Evolutionary conservation across 192 early-diverging fungal genomes (phyloP).

Genomic region (Mortierella alpina): DNA sequence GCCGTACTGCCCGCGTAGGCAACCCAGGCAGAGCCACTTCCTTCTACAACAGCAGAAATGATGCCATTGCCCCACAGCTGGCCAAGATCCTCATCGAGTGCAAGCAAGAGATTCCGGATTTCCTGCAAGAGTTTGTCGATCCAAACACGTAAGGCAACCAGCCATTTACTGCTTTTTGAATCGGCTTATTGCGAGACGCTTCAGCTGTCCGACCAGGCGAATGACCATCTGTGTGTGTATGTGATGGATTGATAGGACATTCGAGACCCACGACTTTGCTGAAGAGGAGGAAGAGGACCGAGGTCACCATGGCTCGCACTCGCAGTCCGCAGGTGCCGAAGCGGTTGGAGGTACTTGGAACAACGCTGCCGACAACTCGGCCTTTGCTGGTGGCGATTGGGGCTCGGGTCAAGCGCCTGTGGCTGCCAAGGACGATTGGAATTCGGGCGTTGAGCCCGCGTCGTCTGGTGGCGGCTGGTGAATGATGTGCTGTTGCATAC

Average conservation of each 20-base stretch:
- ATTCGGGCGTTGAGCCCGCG: too few relatives aligned
- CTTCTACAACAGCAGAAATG: slow-evolving; percentile 61
- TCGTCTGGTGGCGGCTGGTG: too few relatives aligned
- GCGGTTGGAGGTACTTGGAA: background rate
- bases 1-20: slow-evolving; percentile 74
- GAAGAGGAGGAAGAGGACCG: background rate
- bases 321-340: background rate
- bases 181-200: background rate
- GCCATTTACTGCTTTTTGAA: background rate
- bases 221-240: background rate
- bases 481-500: too few relatives aligned
- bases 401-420: too few relatives aligned
- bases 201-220: background rate
- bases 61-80: slow-evolving; percentile 55
- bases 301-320: too few relatives aligned
- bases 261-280: slow-evolving; percentile 25
- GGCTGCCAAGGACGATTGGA: too few relatives aligned
- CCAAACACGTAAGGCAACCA: slow-evolving; percentile 12
- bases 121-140: slow-evolving; percentile 33
- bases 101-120: slow-evolving; percentile 69
- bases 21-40: slow-evolving; percentile 67
- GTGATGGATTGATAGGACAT: slow-evolving; percentile 7
- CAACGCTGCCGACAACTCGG: background rate
- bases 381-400: background rate
- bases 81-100: slow-evolving; percentile 63